phyloP scores from a whole-genome alignment of 2,329 filamentous ascomycete genomes.

The Epicoccum nigrum region DNA sequence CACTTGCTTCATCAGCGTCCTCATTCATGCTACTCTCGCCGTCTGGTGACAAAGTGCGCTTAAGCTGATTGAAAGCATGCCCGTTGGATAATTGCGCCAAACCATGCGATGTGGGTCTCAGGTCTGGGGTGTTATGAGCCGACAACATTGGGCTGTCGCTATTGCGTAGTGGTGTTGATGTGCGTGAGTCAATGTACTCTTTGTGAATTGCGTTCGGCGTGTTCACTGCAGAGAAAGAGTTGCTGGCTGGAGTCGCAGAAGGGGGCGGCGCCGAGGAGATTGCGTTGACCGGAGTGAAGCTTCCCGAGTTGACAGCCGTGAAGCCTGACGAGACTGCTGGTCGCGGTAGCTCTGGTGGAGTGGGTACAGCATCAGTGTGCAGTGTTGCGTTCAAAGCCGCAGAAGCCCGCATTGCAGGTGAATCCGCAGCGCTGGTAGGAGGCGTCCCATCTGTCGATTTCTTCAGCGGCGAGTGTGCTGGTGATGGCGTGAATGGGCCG shows the following conservation, averaged over 20 bases:
- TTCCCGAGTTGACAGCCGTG: constrained; percentile 70
- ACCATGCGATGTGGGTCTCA: constrained; percentile 58
- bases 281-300: constrained; percentile 72
- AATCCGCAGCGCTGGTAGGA: constrained; percentile 64
- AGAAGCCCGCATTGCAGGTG: constrained; percentile 67
- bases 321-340: constrained; percentile 65
- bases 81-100: constrained; percentile 59
- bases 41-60: constrained; percentile 69
- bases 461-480: constrained; percentile 75
- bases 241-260: constrained; percentile 31
- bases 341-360: constrained; percentile 61
- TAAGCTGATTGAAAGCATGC: constrained; percentile 65
- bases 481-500: constrained; percentile 82
- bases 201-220: constrained; percentile 57
- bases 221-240: constrained; percentile 65
- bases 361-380: constrained; percentile 44
- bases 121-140: constrained; percentile 69
- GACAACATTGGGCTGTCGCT: constrained; percentile 68
- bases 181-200: constrained; percentile 59
- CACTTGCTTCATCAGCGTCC: constrained; percentile 53
- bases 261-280: constrained; percentile 32
- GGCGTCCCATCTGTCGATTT: constrained; percentile 57
- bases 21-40: constrained; percentile 66
- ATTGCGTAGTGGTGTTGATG: constrained; percentile 66
- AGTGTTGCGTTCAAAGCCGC: constrained; percentile 63